These are phyloP conservation scores for Fusarium sterilihyphosum DNA, from an alignment of 2,329 filamentous ascomycete species.

Conservation along the genomic window DNA sequence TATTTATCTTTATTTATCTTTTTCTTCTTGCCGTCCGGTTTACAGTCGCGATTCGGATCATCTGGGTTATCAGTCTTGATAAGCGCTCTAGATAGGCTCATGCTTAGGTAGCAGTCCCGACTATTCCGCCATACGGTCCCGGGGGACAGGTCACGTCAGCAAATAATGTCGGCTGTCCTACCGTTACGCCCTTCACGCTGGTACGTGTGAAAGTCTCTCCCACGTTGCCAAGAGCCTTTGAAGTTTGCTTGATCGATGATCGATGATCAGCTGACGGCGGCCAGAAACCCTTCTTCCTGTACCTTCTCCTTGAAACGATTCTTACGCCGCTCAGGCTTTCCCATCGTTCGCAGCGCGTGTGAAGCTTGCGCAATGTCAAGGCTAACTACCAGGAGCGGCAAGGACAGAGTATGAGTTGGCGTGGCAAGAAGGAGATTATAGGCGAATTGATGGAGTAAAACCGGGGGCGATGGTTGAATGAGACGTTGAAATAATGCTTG, in stretches of 20 bases:
- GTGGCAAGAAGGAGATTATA: neutral
- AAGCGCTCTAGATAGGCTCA: neutral
- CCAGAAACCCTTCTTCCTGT: neutral
- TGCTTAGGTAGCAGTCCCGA: neutral
- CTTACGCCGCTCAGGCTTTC: neutral
- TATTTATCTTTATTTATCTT: too few relatives aligned
- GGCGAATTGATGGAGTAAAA: neutral
- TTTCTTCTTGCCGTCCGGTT: neutral
- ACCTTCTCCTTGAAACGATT: neutral
- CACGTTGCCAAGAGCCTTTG: neutral
- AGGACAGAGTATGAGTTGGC: neutral
- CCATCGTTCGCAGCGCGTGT: neutral
- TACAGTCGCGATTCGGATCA: neutral
- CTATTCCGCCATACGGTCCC: neutral
- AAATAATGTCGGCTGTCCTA: neutral
- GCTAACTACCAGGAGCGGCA: neutral
- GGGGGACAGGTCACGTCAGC: neutral
- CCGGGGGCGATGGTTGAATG: neutral
- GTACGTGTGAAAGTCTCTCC: neutral
- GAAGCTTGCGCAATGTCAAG: neutral
- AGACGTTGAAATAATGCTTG: too few relatives aligned
- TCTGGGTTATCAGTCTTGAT: neutral
- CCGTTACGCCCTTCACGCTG: neutral
- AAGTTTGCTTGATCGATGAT: slow-evolving; percentile 1
- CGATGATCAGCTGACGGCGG: neutral